Percentiles rank a stretch among this genome's conserved stretches.
Conservation (phyloP, 2,329 filamentous ascomycete genomes). For the Aureobasidium sp. region DNA sequence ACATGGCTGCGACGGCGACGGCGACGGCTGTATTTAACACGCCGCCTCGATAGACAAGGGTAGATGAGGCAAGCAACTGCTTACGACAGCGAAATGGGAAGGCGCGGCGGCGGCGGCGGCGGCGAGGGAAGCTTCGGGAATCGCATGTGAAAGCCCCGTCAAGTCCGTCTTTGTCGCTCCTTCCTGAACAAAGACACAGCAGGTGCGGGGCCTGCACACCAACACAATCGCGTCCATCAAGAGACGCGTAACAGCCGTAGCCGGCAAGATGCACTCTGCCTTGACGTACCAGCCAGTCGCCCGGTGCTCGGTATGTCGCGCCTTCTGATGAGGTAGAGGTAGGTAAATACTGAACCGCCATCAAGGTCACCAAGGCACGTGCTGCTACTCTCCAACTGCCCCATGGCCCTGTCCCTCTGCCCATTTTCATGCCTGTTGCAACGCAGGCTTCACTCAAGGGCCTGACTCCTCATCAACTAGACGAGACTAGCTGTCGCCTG, state of each 20-base stretch:
- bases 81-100: slow-evolving; percentile 1
- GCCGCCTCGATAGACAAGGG: neutral
- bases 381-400: slow-evolving; percentile 81
- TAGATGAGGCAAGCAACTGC: neutral
- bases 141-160: neutral
- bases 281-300: slow-evolving; percentile 70
- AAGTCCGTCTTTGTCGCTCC: too few relatives aligned
- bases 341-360: slow-evolving; percentile 10
- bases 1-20: slow-evolving; percentile 20
- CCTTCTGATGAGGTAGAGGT: neutral
- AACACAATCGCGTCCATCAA: neutral
- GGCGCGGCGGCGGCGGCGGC: neutral
- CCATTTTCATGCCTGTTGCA: slow-evolving; percentile 97
- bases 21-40: neutral
- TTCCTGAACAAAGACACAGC: neutral
- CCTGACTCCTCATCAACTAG: slow-evolving; percentile 82
- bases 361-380: slow-evolving; percentile 83
- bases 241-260: neutral
- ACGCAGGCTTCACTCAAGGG: slow-evolving; percentile 95
- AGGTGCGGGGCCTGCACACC: neutral
- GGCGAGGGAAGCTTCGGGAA: slow-evolving; percentile 3
- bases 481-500: slow-evolving; percentile 77
- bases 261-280: slow-evolving; percentile 39
- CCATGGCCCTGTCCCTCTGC: slow-evolving; percentile 82
- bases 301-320: slow-evolving; percentile 62